A percentile compares a stretch with the other conserved stretches of the same genome.
Conservation (phyloP, 768 basidiomycete species). For the Phanerodontia chrysosporium region DNA sequence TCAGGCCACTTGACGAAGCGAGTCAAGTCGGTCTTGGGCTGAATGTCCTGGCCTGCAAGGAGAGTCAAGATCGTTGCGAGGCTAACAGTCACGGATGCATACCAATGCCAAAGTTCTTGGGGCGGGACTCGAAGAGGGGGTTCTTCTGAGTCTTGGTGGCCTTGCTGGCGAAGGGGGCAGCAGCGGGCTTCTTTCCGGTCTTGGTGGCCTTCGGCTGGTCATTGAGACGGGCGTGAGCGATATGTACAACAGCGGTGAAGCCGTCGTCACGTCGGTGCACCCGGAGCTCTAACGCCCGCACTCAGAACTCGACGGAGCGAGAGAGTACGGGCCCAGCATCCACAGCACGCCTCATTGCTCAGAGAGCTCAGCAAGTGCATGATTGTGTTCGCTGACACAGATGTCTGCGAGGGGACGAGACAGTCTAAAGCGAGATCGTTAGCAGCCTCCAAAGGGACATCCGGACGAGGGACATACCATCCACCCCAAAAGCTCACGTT, state of each 20-base stretch:
- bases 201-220: constrained; percentile 82
- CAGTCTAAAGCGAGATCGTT: background rate
- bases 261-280: constrained; percentile 32
- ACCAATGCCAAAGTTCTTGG: constrained; percentile 98
- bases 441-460: constrained; percentile 14
- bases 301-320: constrained; percentile 16
- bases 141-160: constrained; percentile 83
- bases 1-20: constrained; percentile 99
- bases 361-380: constrained; percentile 33
- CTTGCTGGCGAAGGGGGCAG: constrained; percentile 77
- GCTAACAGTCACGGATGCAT: constrained; percentile 19
- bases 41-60: constrained; percentile 85
- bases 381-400: constrained; percentile 5
- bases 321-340: constrained; percentile 37
- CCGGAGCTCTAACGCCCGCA: constrained; percentile 52
- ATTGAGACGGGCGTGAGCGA: constrained; percentile 70
- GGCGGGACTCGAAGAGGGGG: constrained; percentile 87
- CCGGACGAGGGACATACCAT: constrained; percentile 13
- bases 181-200: constrained; percentile 81
- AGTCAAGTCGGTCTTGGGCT: constrained; percentile 84
- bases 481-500: constrained; percentile 8
- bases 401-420: constrained; percentile 2
- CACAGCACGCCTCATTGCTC: constrained; percentile 34
- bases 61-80: background rate
- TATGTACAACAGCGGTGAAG: constrained; percentile 19